Conservation (phyloP, 345 rosid species). For the Syzygium grande region DNA sequence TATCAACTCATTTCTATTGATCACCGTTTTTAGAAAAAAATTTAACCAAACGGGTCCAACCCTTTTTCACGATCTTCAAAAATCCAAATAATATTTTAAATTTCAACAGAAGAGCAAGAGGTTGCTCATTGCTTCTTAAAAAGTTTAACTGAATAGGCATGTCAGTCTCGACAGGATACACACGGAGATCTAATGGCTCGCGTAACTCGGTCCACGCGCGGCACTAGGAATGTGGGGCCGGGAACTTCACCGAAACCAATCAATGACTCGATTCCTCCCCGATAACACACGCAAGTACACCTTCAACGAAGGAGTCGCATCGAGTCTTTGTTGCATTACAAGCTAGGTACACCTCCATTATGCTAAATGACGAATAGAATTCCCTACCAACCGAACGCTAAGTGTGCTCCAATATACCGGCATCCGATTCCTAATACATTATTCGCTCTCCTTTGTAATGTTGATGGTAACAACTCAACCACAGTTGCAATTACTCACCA, state of each 20-base stretch:
- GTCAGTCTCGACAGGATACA: background rate
- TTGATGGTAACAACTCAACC: background rate
- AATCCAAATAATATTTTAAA: background rate
- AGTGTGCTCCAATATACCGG: background rate
- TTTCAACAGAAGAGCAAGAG: background rate
- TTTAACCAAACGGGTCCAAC: too few relatives aligned
- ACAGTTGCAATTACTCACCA: background rate
- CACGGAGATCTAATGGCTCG: accelerated
- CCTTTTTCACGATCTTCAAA: accelerated
- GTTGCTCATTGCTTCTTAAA: background rate
- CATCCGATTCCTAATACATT: background rate
- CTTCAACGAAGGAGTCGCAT: too few relatives aligned
- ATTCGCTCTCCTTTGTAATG: background rate
- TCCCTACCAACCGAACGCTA: background rate
- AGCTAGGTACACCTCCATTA: background rate
- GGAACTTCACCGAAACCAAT: background rate
- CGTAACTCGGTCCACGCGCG: accelerated
- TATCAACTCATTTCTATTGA: background rate
- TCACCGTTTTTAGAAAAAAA: too few relatives aligned
- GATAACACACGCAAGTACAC: background rate
- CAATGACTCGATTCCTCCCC: accelerated
- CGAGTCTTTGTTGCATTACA: background rate
- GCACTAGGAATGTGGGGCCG: background rate
- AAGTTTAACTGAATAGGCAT: background rate
- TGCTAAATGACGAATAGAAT: background rate